Conservation (phyloP, 2,329 filamentous ascomycete species). For the Cryoendolithus antarcticus region DNA sequence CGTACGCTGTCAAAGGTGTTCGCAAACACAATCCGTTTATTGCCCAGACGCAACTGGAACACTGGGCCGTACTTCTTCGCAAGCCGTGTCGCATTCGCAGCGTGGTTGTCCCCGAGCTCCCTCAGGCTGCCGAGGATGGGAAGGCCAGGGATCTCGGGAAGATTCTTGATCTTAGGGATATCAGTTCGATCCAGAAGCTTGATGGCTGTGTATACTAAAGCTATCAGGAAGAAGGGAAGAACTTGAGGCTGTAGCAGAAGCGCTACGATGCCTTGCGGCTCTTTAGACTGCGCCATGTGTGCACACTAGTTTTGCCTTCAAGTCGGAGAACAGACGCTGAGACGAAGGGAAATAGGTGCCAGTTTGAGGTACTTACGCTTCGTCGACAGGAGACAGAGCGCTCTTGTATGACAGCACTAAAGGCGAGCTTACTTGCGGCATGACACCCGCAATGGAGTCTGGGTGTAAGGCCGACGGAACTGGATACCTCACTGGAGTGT, state of each 20-base stretch:
- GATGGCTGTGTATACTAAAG: constrained; percentile 28
- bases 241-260: constrained; percentile 26
- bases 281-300: constrained; percentile 15
- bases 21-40: constrained; percentile 61
- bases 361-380: no score
- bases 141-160: constrained; percentile 35
- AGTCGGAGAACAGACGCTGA: no score
- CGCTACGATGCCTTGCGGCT: constrained; percentile 18
- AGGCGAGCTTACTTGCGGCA: no score
- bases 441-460: no score
- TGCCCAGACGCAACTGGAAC: constrained; percentile 47
- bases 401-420: no score
- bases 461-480: no score
- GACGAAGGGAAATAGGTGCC: no score
- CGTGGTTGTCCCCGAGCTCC: constrained; percentile 34
- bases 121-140: constrained; percentile 35
- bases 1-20: constrained; percentile 67
- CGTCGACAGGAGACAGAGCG: no score
- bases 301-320: constrained; percentile 8
- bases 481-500: no score
- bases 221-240: constrained; percentile 29
- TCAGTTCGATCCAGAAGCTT: constrained; percentile 34
- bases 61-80: constrained; percentile 37
- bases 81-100: constrained; percentile 33
- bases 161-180: constrained; percentile 34